Evolutionary conservation across 108 stramenopile genomes (phyloP).

Genomic region (Mediolabrus comicus): DNA sequence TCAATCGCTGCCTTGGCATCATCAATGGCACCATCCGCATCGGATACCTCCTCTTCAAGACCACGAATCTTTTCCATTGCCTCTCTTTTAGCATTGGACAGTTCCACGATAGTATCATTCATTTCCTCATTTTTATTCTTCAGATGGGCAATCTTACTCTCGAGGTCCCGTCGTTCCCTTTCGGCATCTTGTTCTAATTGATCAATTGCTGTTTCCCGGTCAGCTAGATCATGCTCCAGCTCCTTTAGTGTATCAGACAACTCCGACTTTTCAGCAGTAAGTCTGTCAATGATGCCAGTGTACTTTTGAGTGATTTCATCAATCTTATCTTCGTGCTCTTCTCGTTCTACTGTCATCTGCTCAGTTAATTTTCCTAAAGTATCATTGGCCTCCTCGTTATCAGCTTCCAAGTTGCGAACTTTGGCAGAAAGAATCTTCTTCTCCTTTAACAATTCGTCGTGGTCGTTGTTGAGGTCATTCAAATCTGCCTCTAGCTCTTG

Average conservation of each 20-base stretch:
- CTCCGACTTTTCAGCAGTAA: slow-evolving; percentile 38
- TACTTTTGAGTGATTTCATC: slow-evolving; percentile 40
- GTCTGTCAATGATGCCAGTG: slow-evolving; percentile 30
- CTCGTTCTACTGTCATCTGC: slow-evolving; percentile 33
- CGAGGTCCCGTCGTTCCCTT: slow-evolving; percentile 16
- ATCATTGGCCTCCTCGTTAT: slow-evolving; percentile 39
- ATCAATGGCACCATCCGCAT: slow-evolving; percentile 45
- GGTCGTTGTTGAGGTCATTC: slow-evolving; percentile 34
- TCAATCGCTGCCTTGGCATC: slow-evolving; percentile 49
- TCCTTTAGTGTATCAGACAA: slow-evolving; percentile 29
- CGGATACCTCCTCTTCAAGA: slow-evolving; percentile 45
- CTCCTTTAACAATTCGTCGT: slow-evolving; percentile 29
- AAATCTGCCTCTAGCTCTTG: slow-evolving; percentile 34
- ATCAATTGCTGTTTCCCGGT: slow-evolving; percentile 20
- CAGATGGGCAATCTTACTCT: slow-evolving; percentile 23
- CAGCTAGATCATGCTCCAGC: slow-evolving; percentile 26
- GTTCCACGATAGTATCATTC: slow-evolving; percentile 22
- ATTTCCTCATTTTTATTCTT: slow-evolving; percentile 33
- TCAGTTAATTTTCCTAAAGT: slow-evolving; percentile 35
- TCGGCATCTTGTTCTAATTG: slow-evolving; percentile 20
- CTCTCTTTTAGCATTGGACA: slow-evolving; percentile 25
- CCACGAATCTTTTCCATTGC: slow-evolving; percentile 55
- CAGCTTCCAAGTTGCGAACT: slow-evolving; percentile 33
- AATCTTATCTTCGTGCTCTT: slow-evolving; percentile 44
- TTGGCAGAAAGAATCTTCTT: slow-evolving; percentile 28